A percentile compares a stretch with the other conserved stretches of the same genome.
Evolutionary conservation across 495 filamentous ascomycete species (phyloP).

Genomic region (Tuber indicum): DNA sequence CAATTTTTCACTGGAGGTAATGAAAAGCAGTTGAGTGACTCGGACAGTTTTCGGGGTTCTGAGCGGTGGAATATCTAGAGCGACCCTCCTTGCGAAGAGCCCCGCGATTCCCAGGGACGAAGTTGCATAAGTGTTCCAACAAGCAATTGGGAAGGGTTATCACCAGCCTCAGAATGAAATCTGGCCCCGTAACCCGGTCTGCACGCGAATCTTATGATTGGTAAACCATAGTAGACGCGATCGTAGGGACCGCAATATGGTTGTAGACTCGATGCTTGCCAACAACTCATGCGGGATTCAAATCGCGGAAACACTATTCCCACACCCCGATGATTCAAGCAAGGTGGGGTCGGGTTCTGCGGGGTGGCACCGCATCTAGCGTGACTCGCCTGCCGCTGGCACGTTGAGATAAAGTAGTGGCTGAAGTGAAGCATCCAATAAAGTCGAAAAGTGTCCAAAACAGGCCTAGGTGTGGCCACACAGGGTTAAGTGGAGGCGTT

Average conservation of each 20-base stretch:
- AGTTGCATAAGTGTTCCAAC: neutral
- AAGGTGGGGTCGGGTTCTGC: neutral
- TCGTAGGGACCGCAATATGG: neutral
- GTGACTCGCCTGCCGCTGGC: neutral
- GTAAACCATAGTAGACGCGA: neutral
- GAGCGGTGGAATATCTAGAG: neutral
- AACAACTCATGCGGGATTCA: neutral
- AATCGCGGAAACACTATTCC: neutral
- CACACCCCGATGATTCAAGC: neutral
- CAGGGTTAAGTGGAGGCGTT: neutral
- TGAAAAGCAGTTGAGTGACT: neutral
- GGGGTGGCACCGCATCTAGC: neutral
- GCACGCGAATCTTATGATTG: neutral
- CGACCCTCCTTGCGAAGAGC: neutral
- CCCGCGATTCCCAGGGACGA: neutral
- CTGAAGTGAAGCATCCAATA: neutral
- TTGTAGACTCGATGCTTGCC: neutral
- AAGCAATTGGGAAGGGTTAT: neutral
- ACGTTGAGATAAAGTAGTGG: neutral
- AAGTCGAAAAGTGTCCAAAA: neutral
- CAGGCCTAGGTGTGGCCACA: neutral
- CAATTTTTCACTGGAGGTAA: neutral
- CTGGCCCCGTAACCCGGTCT: neutral
- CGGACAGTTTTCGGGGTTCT: neutral
- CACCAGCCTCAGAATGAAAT: neutral